A percentile compares a stretch with the other conserved stretches of the same genome.
phyloP scores from a whole-genome alignment of 768 basidiomycete species.

The Lactarius vividus region DNA sequence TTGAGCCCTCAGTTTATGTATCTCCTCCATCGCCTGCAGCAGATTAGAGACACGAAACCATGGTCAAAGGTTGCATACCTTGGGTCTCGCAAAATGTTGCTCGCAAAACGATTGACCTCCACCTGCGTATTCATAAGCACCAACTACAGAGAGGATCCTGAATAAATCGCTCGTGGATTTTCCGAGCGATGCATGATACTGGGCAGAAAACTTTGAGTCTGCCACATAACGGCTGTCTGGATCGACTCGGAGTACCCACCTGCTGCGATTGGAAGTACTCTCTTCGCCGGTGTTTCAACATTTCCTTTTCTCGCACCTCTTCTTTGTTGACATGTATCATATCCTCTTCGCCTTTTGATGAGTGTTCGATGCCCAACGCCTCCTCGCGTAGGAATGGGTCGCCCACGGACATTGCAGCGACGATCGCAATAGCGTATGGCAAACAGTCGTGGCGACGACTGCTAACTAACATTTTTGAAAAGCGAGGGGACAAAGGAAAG shows the following conservation, averaged over 20 bases:
- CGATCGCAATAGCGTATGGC: conserved; percentile 87
- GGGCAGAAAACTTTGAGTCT: conserved; percentile 9
- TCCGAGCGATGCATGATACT: conserved; percentile 82
- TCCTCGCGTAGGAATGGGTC: conserved; percentile 94
- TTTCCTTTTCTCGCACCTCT: conserved; percentile 52
- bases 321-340: conserved; percentile 47
- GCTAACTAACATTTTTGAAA: conserved; percentile 92
- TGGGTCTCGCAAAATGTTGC: conserved; percentile 86
- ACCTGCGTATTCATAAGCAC: conserved; percentile 92
- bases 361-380: conserved; percentile 46
- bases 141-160: conserved; percentile 87
- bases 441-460: conserved; percentile 85
- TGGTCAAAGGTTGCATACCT: conserved; percentile 48
- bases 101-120: conserved; percentile 78
- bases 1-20: conserved; percentile 90
- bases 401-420: conserved; percentile 89
- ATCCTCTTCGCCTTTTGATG: conserved; percentile 41
- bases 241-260: conserved; percentile 47
- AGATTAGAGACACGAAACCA: neutral
- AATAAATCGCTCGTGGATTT: conserved; percentile 81
- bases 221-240: neutral
- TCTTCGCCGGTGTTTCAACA: conserved; percentile 58
- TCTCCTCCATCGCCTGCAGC: conserved; percentile 93
- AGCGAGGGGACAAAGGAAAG: conserved; percentile 92
- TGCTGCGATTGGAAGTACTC: conserved; percentile 81